These are phyloP conservation scores for Stipa capillata DNA, from an alignment of 176 grass and related monocot species.

Conservation along the genomic window DNA sequence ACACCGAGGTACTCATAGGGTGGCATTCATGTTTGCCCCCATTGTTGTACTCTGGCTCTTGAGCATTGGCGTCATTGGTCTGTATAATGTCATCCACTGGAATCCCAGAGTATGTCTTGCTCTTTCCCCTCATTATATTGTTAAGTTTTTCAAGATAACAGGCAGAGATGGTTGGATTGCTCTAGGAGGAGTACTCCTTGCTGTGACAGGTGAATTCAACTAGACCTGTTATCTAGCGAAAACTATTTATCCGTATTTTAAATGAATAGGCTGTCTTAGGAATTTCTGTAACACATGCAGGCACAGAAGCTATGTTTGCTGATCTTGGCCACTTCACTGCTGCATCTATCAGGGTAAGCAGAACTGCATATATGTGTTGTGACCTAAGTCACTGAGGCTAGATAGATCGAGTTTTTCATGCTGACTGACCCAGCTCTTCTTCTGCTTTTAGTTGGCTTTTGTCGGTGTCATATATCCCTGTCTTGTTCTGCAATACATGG, in stretches of 20 bases:
- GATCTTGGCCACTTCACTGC: slow-evolving; percentile 75
- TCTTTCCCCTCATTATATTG: slow-evolving; percentile 54
- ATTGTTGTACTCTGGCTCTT: slow-evolving; percentile 60
- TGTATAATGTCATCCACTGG: slow-evolving; percentile 70
- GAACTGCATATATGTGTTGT: neutral
- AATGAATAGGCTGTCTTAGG: slow-evolving; percentile 2
- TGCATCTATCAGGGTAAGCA: slow-evolving; percentile 60
- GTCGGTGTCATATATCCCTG: slow-evolving; percentile 58
- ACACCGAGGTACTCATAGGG: slow-evolving; percentile 59
- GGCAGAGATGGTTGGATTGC: slow-evolving; percentile 64
- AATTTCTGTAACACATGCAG: slow-evolving; percentile 19
- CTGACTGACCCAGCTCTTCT: neutral
- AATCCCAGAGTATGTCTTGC: slow-evolving; percentile 58
- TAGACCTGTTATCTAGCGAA: neutral
- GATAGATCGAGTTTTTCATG: neutral
- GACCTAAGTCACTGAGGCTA: neutral
- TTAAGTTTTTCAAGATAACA: slow-evolving; percentile 55
- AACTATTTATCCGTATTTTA: neutral
- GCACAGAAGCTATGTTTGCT: slow-evolving; percentile 82
- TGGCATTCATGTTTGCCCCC: slow-evolving; percentile 69
- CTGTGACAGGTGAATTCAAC: slow-evolving; percentile 44
- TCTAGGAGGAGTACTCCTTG: slow-evolving; percentile 63
- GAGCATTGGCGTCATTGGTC: slow-evolving; percentile 42
- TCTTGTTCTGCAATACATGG: slow-evolving; percentile 78
- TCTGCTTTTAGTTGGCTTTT: slow-evolving; percentile 53